Conservation (phyloP, 768 basidiomycete species). For the Leccinum boreale region DNA sequence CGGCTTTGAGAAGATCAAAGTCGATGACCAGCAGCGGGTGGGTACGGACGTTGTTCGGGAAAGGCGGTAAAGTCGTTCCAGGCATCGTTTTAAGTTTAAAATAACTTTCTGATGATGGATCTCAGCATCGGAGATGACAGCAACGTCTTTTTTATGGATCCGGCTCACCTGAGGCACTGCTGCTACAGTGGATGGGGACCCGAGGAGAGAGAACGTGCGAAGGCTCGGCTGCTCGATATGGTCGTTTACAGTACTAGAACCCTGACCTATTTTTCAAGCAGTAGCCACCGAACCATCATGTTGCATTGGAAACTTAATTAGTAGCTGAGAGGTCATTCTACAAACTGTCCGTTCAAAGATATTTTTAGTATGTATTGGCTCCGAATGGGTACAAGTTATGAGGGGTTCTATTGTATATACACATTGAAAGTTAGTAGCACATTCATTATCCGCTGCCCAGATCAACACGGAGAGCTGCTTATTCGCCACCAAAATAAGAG, state of each 20-base stretch:
- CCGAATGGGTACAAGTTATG: too few species aligned
- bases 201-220: neutral
- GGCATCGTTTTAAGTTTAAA: constrained; percentile 26
- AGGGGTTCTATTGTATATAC: neutral
- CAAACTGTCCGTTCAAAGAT: too few species aligned
- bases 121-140: neutral
- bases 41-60: constrained; percentile 42
- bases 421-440: neutral
- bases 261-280: too few species aligned
- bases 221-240: neutral
- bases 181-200: neutral
- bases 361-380: too few species aligned
- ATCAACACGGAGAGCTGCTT: neutral
- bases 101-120: neutral
- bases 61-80: constrained; percentile 35
- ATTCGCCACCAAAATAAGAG: neutral
- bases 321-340: too few species aligned
- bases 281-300: too few species aligned
- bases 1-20: constrained; percentile 34
- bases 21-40: constrained; percentile 48
- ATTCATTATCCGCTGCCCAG: neutral
- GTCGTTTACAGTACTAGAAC: neutral
- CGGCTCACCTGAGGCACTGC: neutral
- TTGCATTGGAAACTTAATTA: too few species aligned
- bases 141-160: too few species aligned